Percentiles rank a stretch among this genome's conserved stretches.
Evolutionary conservation across 257 asterid genomes (phyloP).

Genomic region (Voacanga thouarsii): DNA sequence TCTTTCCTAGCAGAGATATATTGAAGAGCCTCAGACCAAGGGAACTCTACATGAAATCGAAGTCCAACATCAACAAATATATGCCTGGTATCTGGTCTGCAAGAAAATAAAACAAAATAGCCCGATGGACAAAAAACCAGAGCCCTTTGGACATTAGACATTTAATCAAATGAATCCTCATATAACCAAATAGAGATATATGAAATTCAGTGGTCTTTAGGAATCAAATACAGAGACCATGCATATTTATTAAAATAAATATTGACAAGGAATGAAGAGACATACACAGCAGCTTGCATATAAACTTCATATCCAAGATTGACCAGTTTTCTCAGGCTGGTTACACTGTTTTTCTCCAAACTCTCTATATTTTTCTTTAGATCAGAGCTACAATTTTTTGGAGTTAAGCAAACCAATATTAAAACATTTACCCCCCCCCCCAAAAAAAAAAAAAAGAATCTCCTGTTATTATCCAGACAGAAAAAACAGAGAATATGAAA

Average conservation of each 20-base stretch:
- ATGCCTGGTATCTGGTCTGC: conserved; percentile 72
- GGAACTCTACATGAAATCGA: conserved; percentile 86
- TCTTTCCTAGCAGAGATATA: conserved; percentile 56
- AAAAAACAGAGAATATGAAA: not conserved
- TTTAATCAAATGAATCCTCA: not conserved
- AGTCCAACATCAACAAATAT: conserved; percentile 86
- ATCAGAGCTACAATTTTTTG: conserved; percentile 58
- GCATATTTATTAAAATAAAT: not conserved
- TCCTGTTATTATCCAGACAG: not conserved
- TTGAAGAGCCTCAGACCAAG: conserved; percentile 85
- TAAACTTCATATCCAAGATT: conserved; percentile 91
- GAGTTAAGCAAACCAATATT: conserved; percentile 37
- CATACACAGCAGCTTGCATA: conserved; percentile 89
- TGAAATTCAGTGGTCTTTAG: not conserved
- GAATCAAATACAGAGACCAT: not conserved
- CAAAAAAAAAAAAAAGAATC: not conserved
- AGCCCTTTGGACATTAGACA: not conserved
- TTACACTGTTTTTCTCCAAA: conserved; percentile 76
- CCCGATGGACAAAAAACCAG: not conserved
- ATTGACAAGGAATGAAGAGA: not conserved
- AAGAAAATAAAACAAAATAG: conserved; percentile 13
- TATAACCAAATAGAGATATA: not conserved
- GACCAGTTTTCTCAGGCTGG: conserved; percentile 69
- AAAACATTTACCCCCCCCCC: not conserved
- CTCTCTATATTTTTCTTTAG: conserved; percentile 74